Evolutionary conservation across 2,329 filamentous ascomycete species (phyloP), one percentile per base, ranked within the genome.

Genomic region (Fusarium sp.): DNA sequence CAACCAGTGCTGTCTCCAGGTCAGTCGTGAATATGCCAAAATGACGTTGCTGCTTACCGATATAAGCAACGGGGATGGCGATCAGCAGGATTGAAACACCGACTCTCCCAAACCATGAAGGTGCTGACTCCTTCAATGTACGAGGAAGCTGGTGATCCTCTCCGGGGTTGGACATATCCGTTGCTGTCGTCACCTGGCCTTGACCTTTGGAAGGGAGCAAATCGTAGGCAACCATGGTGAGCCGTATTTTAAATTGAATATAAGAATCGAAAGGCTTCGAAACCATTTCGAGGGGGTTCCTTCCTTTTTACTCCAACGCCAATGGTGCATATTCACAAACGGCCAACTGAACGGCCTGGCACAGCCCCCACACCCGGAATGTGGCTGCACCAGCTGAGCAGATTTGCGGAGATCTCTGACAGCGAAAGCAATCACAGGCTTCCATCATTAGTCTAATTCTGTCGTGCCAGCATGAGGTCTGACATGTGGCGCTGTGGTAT

Each of bases 51-150:
- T 9, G 11, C 34, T 29, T 64, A 29, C 62, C 7, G 5, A 64
- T 24, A 13, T 64, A 58, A 6, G 37, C 50, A 5, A 35, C 4
- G 0, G 62, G 52, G 37, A 64, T 27, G 11, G 16, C 2, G 7
- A 50, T 27, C 31, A 59, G 14, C 2, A 58, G 11, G 4, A 29
- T 22, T 14, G 38, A 18, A 40, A 59, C 4, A 9, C 50, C 29
- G 6, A 64, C 50, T 29, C 62, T 64, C 50, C 50, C 45, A 20
- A 42, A 14, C 62, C 50, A 58, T 18, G 62, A 64, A 27, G 62
- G 62, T 2, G 62, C 37, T 5, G 50, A 42, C 22, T 64, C 20
- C 22, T 45, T 64, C n/a, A 64, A 16, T 2, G 45, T 57, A 35
- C 35, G 57, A 38, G 34, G 34, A 2, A 16, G 13, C 4, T 3